Base-by-base conservation (phyloP, 2,329 filamentous ascomycete species). In the Corniculantispora saksenae region DNA sequence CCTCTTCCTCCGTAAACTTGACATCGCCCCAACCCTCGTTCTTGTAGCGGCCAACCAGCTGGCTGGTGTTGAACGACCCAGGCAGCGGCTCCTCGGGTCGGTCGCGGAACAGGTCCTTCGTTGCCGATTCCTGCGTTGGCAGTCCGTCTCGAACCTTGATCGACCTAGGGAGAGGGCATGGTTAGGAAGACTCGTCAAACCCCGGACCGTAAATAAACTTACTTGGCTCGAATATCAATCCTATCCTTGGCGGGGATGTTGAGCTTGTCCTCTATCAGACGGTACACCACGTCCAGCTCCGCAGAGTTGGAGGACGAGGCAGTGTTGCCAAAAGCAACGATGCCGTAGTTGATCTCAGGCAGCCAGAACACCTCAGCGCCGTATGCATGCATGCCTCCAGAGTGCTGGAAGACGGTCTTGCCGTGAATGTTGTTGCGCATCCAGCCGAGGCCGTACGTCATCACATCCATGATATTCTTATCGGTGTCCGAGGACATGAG, bases 251-350 rank as follows among this genome's bases (percentile, higher is more conserved):
- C 35, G 1, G 71, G 65, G 15, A 76, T 67, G 0, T 63, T 62
- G 10, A 78, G 61, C 56, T 70, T 72, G 3, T 78, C 76, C 9
- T 75, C 71, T 1, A 78, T 66, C 8, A 79, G 64, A 10, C 68
- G 70, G 53, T 72, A 73, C 5, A 71, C 67, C 9, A 77, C 32
- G 0, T 72, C 54, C 0, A 73, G 67, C 2, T 68, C 64, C 1
- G 65, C 75, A 3, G 66, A 66, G 54, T 80, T 81, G 3, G 78
- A 78, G 3, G 76, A 78, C 6, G 70, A 15, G 10, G 75, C 78
- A 25, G 80, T 82, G 63, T 86, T 86, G 7, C 66, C 69, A 67
- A 79, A 74, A 0, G 71, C 69, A 2, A 76, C 72, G 10, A 78
- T 68, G 0, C 74, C 77, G 50, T 74, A 73, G 17, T 74, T 69